Evolutionary conservation across 495 filamentous ascomycete genomes (phyloP).

Genomic region (Talaromyces nanjingensis): DNA sequence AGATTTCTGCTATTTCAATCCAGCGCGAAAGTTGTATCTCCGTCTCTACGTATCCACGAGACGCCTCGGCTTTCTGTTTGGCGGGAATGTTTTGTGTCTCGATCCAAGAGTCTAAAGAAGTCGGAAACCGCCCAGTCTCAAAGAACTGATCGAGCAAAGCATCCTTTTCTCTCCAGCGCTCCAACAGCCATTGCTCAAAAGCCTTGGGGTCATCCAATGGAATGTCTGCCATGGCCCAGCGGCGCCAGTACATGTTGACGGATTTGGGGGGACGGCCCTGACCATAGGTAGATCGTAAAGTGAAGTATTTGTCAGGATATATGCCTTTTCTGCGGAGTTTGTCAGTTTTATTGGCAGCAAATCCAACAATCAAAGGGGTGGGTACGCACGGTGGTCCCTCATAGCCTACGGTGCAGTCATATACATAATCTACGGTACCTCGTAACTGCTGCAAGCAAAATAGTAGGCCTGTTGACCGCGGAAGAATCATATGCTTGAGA

Average conservation of each 20-base stretch:
- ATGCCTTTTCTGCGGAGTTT: slow-evolving; percentile 39
- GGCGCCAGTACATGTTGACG: slow-evolving; percentile 65
- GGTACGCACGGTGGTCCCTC: slow-evolving; percentile 58
- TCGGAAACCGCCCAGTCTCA: slow-evolving; percentile 54
- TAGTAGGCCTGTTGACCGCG: slow-evolving; percentile 55
- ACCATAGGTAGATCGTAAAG: slow-evolving; percentile 53
- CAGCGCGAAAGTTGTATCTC: slow-evolving; percentile 45
- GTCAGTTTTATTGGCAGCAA: slow-evolving; percentile 5
- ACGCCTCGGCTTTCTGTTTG: slow-evolving; percentile 26
- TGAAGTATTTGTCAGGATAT: slow-evolving; percentile 62
- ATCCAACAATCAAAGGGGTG: neutral
- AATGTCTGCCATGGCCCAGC: slow-evolving; percentile 50
- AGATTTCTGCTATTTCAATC: slow-evolving; percentile 51
- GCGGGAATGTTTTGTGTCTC: slow-evolving; percentile 26
- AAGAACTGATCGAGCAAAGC: slow-evolving; percentile 50
- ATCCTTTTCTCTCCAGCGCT: slow-evolving; percentile 60
- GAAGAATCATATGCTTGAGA: slow-evolving; percentile 50
- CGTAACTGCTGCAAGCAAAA: slow-evolving; percentile 57
- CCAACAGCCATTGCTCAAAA: slow-evolving; percentile 52
- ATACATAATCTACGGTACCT: slow-evolving; percentile 57
- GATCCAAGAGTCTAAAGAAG: slow-evolving; percentile 42
- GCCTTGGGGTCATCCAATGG: slow-evolving; percentile 50
- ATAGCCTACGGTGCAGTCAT: slow-evolving; percentile 64
- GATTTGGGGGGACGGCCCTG: slow-evolving; percentile 62
- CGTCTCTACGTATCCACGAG: slow-evolving; percentile 51